phyloP scores from a whole-genome alignment of 1,139 yeast genomes.

The Wickerhamomyces sp. region DNA sequence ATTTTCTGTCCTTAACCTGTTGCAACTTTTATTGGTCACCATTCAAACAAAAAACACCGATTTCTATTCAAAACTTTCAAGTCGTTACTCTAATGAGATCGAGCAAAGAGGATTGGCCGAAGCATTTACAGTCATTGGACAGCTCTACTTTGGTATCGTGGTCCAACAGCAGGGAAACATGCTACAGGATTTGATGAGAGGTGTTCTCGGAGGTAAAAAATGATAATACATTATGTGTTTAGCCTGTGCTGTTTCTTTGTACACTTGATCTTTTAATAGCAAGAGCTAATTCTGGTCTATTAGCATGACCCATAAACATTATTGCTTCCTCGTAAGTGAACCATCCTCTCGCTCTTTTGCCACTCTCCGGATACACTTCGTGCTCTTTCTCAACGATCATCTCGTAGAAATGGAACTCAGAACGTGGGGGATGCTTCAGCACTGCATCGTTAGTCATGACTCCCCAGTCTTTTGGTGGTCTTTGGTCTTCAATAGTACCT shows the following conservation, averaged over 20 bases:
- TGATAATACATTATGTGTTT: background rate
- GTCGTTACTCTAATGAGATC: constrained; percentile 43
- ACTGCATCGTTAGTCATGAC: constrained; percentile 24
- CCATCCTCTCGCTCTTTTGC: constrained; percentile 66
- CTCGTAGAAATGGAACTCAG: constrained; percentile 84
- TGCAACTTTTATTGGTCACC: constrained; percentile 63
- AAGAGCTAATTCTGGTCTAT: constrained; percentile 64
- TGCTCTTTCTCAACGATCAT: constrained; percentile 55
- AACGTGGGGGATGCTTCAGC: constrained; percentile 45
- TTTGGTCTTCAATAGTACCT: constrained; percentile 63
- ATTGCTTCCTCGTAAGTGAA: constrained; percentile 70
- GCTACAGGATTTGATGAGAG: constrained; percentile 84
- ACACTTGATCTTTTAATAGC: background rate
- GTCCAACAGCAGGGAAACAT: constrained; percentile 59
- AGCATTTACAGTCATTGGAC: constrained; percentile 51
- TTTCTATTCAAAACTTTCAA: constrained; percentile 47
- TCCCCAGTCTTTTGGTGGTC: constrained; percentile 61
- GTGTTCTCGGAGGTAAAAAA: constrained; percentile 40
- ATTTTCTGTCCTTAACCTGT: constrained; percentile 51
- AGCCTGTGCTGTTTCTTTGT: no score
- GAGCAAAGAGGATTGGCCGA: constrained; percentile 31
- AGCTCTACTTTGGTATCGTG: constrained; percentile 52
- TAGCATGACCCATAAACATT: constrained; percentile 52
- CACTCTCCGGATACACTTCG: constrained; percentile 70
- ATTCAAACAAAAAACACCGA: constrained; percentile 51